Conservation (phyloP, 371 early-diverging fungal genomes). For the Enterospora canceri region DNA sequence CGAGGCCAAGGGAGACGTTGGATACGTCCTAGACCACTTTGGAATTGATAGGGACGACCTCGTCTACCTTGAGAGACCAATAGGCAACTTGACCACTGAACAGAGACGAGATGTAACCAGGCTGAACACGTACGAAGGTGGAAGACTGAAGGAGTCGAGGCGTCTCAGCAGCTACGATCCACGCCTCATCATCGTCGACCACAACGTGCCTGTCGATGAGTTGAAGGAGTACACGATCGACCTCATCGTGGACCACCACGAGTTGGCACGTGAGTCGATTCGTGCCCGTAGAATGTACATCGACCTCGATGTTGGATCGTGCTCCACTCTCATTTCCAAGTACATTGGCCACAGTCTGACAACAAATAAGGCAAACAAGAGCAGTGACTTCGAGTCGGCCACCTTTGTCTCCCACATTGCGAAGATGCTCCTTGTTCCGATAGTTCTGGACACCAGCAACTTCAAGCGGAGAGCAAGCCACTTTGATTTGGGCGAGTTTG, state of each 20-base stretch:
- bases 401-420: slow-evolving; percentile 22
- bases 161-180: slow-evolving; percentile 27
- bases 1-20: slow-evolving; percentile 49
- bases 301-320: slow-evolving; percentile 39
- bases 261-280: background rate
- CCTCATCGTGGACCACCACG: slow-evolving; percentile 48
- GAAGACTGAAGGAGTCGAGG: background rate
- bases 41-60: slow-evolving; percentile 43
- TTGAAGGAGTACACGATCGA: slow-evolving; percentile 21
- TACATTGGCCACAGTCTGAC: slow-evolving; percentile 38
- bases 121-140: slow-evolving; percentile 10
- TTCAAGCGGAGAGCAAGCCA: slow-evolving; percentile 21
- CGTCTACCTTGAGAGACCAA: slow-evolving; percentile 46
- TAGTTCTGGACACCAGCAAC: slow-evolving; percentile 40
- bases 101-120: slow-evolving; percentile 24
- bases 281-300: slow-evolving; percentile 35
- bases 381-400: slow-evolving; percentile 1
- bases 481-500: slow-evolving; percentile 39
- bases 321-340: slow-evolving; percentile 42
- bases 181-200: slow-evolving; percentile 36
- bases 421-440: slow-evolving; percentile 37
- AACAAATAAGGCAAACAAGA: background rate
- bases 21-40: slow-evolving; percentile 31
- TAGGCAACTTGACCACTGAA: slow-evolving; percentile 7
- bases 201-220: slow-evolving; percentile 41